Conservation (phyloP, 2,329 filamentous ascomycete species). For the Ampelomyces quisqualis region DNA sequence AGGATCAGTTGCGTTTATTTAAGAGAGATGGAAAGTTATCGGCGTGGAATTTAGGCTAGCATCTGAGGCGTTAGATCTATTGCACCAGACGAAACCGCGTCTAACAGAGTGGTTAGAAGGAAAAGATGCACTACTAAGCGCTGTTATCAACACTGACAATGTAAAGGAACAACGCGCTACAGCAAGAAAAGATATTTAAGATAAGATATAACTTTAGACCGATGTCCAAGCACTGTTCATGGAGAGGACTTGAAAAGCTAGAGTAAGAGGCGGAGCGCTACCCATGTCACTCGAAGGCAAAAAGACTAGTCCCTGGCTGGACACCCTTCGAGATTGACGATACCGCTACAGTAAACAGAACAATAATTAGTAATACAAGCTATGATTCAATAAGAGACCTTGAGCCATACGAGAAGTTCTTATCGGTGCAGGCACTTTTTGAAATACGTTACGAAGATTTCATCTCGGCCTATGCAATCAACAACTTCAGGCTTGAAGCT, state of each 20-base stretch:
- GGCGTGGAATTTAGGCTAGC: slow-evolving; percentile 12
- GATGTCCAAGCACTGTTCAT: slow-evolving; percentile 5
- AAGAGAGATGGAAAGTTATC: slow-evolving; percentile 5
- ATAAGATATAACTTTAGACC: neutral
- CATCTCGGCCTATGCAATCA: slow-evolving; percentile 15
- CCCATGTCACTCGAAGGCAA: slow-evolving; percentile 1
- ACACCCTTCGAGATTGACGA: no score
- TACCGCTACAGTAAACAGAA: neutral
- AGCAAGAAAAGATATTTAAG: slow-evolving; percentile 4
- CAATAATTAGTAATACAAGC: neutral
- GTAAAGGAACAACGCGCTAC: slow-evolving; percentile 7
- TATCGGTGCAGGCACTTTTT: slow-evolving; percentile 13
- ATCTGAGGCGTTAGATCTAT: slow-evolving; percentile 8
- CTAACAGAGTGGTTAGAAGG: slow-evolving; percentile 6
- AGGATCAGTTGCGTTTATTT: no score
- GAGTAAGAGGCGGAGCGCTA: slow-evolving; percentile 6
- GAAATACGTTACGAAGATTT: slow-evolving; percentile 19
- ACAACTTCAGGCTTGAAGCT: no score
- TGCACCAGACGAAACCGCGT: slow-evolving; percentile 10
- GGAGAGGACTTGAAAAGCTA: slow-evolving; percentile 6
- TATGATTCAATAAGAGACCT: neutral
- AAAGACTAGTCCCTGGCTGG: neutral
- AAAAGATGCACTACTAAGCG: slow-evolving; percentile 4
- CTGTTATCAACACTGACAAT: slow-evolving; percentile 14
- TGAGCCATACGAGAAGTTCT: slow-evolving; percentile 11